These are phyloP conservation scores for Annulohypoxylon truncatum DNA, from an alignment of 2,329 filamentous ascomycete species.

Conservation along the genomic window DNA sequence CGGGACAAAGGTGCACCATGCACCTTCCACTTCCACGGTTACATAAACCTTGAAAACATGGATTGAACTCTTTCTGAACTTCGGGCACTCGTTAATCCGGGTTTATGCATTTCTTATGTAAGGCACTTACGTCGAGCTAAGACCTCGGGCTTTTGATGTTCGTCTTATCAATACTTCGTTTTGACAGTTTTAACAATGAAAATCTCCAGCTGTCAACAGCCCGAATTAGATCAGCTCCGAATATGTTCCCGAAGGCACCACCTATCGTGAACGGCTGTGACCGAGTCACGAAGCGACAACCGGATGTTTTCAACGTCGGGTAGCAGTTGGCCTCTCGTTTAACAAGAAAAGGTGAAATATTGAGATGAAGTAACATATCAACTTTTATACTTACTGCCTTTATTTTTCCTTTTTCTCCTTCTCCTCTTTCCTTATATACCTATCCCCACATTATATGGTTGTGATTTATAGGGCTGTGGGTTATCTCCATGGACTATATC, in stretches of 20 bases:
- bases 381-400: not conserved
- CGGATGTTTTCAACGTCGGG: slow-evolving; percentile 13
- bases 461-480: not conserved
- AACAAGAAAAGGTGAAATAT: slow-evolving; percentile 7
- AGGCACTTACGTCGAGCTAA: not conserved
- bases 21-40: not conserved
- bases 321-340: slow-evolving; percentile 14
- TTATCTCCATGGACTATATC: slow-evolving; percentile 11
- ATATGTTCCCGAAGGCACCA: slow-evolving; percentile 1
- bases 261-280: slow-evolving; percentile 12
- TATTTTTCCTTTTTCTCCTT: not conserved
- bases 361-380: slow-evolving; percentile 13
- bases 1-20: not conserved
- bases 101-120: slow-evolving; percentile 4
- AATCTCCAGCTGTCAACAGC: slow-evolving; percentile 11
- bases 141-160: not conserved
- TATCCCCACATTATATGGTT: not conserved
- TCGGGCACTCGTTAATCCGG: not conserved
- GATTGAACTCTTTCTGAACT: no score
- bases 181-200: not conserved
- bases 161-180: not conserved
- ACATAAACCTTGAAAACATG: not conserved
- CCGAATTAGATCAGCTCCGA: slow-evolving; percentile 4
- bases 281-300: slow-evolving; percentile 5
- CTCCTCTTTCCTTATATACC: slow-evolving; percentile 14